Conservation (phyloP, 495 filamentous ascomycete genomes). For the Daldinia decipiens region DNA sequence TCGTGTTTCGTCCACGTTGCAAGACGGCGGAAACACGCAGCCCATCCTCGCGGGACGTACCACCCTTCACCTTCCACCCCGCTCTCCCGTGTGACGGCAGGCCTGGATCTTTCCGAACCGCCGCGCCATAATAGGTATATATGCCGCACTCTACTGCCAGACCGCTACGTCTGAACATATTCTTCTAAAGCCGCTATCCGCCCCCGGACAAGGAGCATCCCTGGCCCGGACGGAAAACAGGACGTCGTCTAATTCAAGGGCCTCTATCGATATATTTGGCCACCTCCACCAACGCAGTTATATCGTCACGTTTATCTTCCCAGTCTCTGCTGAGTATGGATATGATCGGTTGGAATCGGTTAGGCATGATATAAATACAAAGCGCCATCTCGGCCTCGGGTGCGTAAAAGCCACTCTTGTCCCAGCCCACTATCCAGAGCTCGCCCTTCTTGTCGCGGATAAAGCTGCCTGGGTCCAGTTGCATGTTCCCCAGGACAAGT, state of each 20-base stretch:
- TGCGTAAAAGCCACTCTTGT: constrained; percentile 12
- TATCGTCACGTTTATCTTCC: background rate
- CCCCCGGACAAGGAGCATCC: constrained; percentile 18
- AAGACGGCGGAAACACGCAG: constrained; percentile 29
- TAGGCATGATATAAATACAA: background rate
- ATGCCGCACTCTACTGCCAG: background rate
- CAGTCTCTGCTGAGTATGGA: background rate
- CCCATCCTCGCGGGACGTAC: constrained; percentile 32
- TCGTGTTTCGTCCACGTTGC: constrained; percentile 38
- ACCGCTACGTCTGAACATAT: constrained; percentile 19
- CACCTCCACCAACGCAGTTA: background rate
- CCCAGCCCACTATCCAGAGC: constrained; percentile 25
- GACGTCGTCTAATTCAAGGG: constrained; percentile 29
- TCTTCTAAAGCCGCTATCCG: constrained; percentile 30
- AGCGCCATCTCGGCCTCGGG: constrained; percentile 22
- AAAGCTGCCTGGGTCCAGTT: constrained; percentile 26
- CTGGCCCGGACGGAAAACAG: constrained; percentile 20
- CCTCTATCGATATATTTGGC: background rate
- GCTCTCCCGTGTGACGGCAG: constrained; percentile 23
- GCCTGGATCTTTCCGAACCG: constrained; percentile 12
- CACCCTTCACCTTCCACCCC: constrained; percentile 12
- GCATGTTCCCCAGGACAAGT: constrained; percentile 24
- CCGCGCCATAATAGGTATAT: background rate
- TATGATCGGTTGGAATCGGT: background rate
- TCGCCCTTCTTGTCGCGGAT: background rate